Conservation (phyloP, 23 red algal species). For the Gracilaria vermiculophylla region DNA sequence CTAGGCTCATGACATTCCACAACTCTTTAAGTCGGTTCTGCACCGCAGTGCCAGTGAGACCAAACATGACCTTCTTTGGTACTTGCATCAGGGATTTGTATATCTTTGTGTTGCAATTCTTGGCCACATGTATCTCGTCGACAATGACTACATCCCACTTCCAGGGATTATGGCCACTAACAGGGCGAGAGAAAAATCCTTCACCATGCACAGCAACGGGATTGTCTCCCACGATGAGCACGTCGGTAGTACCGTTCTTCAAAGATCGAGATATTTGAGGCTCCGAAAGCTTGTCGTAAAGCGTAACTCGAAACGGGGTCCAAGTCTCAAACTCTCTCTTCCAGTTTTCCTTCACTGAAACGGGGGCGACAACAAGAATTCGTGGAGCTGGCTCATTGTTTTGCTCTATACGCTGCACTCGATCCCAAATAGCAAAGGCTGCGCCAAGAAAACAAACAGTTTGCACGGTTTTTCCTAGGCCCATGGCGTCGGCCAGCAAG, state of each 20-base stretch:
- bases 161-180: not conserved
- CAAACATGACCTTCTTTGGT: slow-evolving; percentile 43
- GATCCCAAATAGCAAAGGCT: slow-evolving; percentile 57
- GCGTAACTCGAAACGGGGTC: slow-evolving; percentile 68
- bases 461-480: slow-evolving; percentile 84
- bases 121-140: slow-evolving; percentile 89
- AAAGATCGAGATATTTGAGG: slow-evolving; percentile 39
- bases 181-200: slow-evolving; percentile 12
- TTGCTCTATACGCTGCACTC: not conserved
- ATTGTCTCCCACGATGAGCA: slow-evolving; percentile 70
- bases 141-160: slow-evolving; percentile 83
- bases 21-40: slow-evolving; percentile 88
- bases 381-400: not conserved
- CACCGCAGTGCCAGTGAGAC: slow-evolving; percentile 91
- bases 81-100: slow-evolving; percentile 62
- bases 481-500: slow-evolving; percentile 88
- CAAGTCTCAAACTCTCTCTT: slow-evolving; percentile 74
- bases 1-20: slow-evolving; percentile 57
- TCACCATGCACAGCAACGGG: slow-evolving; percentile 41
- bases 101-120: slow-evolving; percentile 74
- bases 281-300: slow-evolving; percentile 16
- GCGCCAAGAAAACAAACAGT: slow-evolving; percentile 60
- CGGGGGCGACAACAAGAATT: slow-evolving; percentile 71
- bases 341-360: slow-evolving; percentile 78
- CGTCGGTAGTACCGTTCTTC: not conserved